phyloP scores from a whole-genome alignment of 2,329 filamentous ascomycete species.

The Raffaelea albimanens region DNA sequence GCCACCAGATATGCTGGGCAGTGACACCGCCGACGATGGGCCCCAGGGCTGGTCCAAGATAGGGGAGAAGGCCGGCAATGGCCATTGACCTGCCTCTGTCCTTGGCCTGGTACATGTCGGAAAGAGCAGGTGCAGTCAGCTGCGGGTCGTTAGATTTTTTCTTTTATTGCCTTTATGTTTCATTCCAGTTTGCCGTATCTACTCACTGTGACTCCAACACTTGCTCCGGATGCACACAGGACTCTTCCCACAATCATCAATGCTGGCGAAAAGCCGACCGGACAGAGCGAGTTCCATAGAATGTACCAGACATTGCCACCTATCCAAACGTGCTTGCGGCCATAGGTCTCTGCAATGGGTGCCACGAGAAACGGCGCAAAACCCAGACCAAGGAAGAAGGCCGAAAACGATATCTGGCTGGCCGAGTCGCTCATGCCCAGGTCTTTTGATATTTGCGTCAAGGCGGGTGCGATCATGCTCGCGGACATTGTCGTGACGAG shows the following conservation, averaged over 20 bases:
- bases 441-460: not conserved
- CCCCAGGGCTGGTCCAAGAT: not conserved
- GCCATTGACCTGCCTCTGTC: conserved; percentile 1
- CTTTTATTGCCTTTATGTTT: no score
- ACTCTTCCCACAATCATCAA: not conserved
- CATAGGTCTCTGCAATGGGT: not conserved
- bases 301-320: not conserved
- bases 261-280: not conserved
- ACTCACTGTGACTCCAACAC: conserved; percentile 1
- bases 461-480: conserved; percentile 1
- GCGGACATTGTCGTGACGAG: conserved; percentile 1
- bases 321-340: not conserved
- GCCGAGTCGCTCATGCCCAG: not conserved
- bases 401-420: conserved; percentile 1
- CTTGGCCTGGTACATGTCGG: not conserved
- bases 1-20: not conserved
- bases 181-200: not conserved
- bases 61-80: not conserved
- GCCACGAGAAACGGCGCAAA: conserved; percentile 1
- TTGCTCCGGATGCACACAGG: not conserved
- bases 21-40: not conserved
- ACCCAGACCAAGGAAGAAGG: not conserved
- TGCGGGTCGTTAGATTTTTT: not conserved
- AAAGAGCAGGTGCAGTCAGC: not conserved
- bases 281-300: conserved; percentile 1